Conservation (phyloP, 2,329 filamentous ascomycete species). For the Emergomyces orientalis region DNA sequence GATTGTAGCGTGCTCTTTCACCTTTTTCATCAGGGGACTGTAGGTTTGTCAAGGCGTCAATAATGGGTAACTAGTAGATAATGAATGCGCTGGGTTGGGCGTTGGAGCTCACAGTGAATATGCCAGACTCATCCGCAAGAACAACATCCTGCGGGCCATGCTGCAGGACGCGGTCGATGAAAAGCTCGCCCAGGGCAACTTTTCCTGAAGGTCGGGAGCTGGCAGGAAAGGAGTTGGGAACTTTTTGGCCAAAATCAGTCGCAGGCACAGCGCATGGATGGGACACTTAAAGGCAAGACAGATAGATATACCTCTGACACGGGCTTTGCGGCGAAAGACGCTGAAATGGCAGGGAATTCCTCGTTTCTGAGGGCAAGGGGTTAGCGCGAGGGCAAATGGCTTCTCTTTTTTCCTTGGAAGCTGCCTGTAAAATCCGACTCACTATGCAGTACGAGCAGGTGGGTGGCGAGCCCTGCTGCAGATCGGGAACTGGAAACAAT, state of each 20-base stretch:
- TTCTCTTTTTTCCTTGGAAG: neutral
- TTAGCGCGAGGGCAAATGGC: neutral
- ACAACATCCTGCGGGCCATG: neutral
- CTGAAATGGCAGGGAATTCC: neutral
- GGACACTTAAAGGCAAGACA: neutral
- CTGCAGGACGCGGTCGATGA: neutral
- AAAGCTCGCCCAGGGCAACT: neutral
- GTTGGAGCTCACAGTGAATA: neutral
- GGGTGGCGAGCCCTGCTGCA: neutral
- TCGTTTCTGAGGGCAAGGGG: neutral
- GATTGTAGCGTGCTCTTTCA: neutral
- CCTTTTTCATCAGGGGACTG: neutral
- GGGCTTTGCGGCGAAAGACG: neutral
- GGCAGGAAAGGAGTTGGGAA: neutral
- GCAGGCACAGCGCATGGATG: neutral
- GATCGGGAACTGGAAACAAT: neutral
- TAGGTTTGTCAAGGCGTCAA: neutral
- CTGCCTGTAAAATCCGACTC: neutral
- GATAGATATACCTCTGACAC: neutral
- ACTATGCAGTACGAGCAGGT: neutral
- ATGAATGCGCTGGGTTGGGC: neutral
- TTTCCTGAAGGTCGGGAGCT: neutral
- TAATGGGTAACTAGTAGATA: neutral
- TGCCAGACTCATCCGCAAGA: neutral
- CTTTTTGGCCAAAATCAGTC: neutral